phyloP scores from a whole-genome alignment of 176 grass and related monocot genomes.

The Oryza australiensis region DNA sequence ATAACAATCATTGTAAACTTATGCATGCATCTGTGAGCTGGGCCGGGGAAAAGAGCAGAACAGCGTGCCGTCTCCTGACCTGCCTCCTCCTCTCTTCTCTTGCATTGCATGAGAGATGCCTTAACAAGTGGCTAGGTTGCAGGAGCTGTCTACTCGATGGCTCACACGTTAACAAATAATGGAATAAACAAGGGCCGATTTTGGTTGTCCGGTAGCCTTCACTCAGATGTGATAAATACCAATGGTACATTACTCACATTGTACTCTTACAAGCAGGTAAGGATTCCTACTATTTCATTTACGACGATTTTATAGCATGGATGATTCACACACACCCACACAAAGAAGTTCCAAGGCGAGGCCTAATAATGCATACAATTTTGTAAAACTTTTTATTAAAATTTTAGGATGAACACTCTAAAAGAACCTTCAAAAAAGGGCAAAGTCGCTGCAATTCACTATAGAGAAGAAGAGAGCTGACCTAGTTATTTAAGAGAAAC shows the following conservation, averaged over 20 bases:
- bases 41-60: neutral
- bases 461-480: too few relatives aligned
- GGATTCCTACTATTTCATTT: neutral
- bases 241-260: neutral
- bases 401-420: neutral
- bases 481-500: too few relatives aligned
- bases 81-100: neutral
- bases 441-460: too few relatives aligned
- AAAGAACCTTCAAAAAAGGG: too few relatives aligned
- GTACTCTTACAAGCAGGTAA: neutral
- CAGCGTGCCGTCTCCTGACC: neutral
- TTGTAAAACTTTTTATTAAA: neutral
- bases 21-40: neutral
- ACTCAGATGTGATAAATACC: neutral
- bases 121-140: neutral
- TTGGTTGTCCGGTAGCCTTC: neutral
- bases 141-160: neutral
- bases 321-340: neutral
- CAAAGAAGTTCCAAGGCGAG: neutral
- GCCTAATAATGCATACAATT: neutral
- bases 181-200: neutral
- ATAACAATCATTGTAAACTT: conserved; percentile 26
- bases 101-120: conserved; percentile 1
- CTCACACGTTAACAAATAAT: neutral
- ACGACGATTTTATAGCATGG: neutral